Evolutionary conservation across 2,329 filamentous ascomycete species (phyloP), one percentile per base, ranked within the genome.

Genomic region (Thelonectria olida): DNA sequence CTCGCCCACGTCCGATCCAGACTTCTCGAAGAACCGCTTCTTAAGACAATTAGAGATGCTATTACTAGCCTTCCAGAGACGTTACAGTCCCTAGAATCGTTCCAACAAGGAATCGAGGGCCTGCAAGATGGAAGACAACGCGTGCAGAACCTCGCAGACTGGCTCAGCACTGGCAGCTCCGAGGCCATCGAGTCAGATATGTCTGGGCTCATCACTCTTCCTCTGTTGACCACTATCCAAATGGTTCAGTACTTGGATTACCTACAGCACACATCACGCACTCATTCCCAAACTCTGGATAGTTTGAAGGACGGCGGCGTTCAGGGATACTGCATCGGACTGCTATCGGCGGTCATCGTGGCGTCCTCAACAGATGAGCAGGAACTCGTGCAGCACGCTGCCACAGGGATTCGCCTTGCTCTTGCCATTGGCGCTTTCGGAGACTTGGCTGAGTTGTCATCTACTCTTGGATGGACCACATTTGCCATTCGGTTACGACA

Each of bases 241-340:
- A 41, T 64, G 39, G 54, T 64, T 5, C 61, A 64, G 50, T 64
- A 64, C 27, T 45, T 61, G 12, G 61, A 64, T 19, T 64, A 64
- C 28, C 23, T 64, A 31, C 54, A 36, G 25, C 51, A 56, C 19
- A 57, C 49, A 27, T 38, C 36, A 28, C 28, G 28, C 7, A 50
- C 58, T 38, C 61, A 64, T n/a, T 31, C 53, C 1, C 38, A 58
- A 20, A 53, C 34, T 19, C 20, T 64, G 13, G 50, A 61, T 7
- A 44, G 38, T 41, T 34, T 59, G n/a, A 49, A 54, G 25, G 42
- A 59, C n/a, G 56, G 56, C 15, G 54, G 63, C 15, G 49, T 63
- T 34, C 65, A 67, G 19, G 65, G 65, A n/a, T 65, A 61, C 41
- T 67, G 65, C 36, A 63, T 61, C 17, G 65, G 65, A 2, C 45